Conservation (phyloP, 2,329 filamentous ascomycete genomes). For the Rhynchosporium graminicola region DNA sequence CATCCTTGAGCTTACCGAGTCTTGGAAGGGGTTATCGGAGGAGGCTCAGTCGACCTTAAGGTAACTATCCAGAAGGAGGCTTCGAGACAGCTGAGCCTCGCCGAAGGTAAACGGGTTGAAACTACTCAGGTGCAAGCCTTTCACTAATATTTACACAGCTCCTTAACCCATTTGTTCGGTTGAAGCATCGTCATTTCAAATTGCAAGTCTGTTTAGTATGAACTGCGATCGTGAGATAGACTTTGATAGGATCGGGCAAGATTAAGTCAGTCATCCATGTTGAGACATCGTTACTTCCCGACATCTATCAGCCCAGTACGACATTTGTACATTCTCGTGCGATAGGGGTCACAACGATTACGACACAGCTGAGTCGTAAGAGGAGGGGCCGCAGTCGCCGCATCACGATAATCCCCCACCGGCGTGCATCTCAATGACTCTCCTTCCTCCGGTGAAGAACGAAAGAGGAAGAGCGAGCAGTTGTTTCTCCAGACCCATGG, state of each 20-base stretch:
- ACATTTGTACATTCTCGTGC: constrained; percentile 10
- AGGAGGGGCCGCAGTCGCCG: background rate
- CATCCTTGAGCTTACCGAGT: background rate
- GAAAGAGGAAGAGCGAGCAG: background rate
- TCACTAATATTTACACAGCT: background rate
- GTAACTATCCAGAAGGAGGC: background rate
- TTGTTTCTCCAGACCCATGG: background rate
- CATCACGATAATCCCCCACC: constrained; percentile 10
- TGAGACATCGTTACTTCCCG: background rate
- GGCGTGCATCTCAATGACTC: background rate
- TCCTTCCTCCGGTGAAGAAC: too few relatives aligned
- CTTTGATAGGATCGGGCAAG: background rate
- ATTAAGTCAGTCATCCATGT: background rate
- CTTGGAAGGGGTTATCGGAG: background rate
- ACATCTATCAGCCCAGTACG: background rate
- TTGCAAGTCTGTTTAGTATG: background rate
- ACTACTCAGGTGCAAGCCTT: background rate
- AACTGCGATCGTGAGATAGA: background rate
- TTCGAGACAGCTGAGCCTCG: background rate
- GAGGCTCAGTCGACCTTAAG: background rate
- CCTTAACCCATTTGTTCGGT: background rate
- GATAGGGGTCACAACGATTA: background rate
- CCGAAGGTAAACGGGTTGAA: background rate
- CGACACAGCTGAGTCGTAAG: background rate
- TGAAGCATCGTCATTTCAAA: background rate